phyloP scores from a whole-genome alignment of 176 grass and related monocot genomes.

The Guadua angustifolia region DNA sequence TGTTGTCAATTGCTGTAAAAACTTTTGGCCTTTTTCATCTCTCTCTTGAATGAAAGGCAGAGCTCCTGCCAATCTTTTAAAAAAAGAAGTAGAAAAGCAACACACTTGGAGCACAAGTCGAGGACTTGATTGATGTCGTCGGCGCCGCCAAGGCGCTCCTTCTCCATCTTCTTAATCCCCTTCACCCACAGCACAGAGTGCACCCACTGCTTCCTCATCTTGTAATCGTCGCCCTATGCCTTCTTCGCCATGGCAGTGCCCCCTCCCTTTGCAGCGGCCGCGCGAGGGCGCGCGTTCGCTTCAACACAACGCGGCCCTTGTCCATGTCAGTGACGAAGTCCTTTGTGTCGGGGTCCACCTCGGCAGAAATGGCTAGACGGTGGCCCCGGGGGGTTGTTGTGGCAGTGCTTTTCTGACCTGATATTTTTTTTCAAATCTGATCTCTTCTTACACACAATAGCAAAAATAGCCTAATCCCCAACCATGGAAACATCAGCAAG shows the following conservation, averaged over 20 bases:
- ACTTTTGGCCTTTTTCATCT: too few species aligned
- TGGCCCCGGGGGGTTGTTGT: not conserved
- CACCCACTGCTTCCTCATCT: constrained; percentile 87
- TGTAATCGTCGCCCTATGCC: constrained; percentile 70
- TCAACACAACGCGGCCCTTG: constrained; percentile 59
- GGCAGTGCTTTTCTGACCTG: too few species aligned
- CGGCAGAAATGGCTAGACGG: constrained; percentile 38
- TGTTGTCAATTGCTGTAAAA: too few species aligned
- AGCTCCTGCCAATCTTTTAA: too few species aligned
- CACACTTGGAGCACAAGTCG: constrained; percentile 88
- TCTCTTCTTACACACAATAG: too few species aligned
- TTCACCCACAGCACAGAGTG: constrained; percentile 89
- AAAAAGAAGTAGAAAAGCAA: not conserved
- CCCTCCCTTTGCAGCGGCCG: constrained; percentile 26
- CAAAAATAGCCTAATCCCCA: too few species aligned
- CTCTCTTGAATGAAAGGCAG: too few species aligned
- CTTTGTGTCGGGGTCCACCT: constrained; percentile 82
- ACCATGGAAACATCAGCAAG: too few species aligned
- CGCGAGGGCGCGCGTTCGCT: constrained; percentile 41
- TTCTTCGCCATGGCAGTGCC: constrained; percentile 49
- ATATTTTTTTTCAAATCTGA: too few species aligned
- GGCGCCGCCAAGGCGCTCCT: constrained; percentile 68
- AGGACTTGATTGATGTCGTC: constrained; percentile 88
- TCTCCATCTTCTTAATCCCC: constrained; percentile 95
- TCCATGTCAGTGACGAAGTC: constrained; percentile 95